Evolutionary conservation across 495 filamentous ascomycete species (phyloP), one percentile per base, ranked within the genome.

Genomic region (Xylaria venustula): DNA sequence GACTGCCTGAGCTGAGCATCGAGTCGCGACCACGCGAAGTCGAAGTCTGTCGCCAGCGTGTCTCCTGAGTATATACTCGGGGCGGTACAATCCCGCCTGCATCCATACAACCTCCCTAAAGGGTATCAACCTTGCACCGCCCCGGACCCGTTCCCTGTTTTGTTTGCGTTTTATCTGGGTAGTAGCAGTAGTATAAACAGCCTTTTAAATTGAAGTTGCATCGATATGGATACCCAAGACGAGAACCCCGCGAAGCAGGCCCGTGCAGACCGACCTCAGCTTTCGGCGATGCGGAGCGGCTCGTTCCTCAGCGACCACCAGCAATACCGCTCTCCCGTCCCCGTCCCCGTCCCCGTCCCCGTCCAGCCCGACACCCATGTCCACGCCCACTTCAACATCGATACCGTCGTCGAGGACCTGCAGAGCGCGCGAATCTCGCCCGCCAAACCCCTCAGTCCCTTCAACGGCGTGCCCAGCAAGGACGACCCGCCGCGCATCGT

Each of bases 281-380:
- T 85, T 62, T 64, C 71, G 20, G 67, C 72, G 20, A 80, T 89
- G 79, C 83, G 86, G 57, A 87, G 85, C 73, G 81, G 81, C 65
- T 90, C 87, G 34, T 90, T 88, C 72, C 80, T 91, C 36, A 79
- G 85, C 49, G 88, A 90, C 57, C 87, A 90, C 61, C 87, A 90
- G 67, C 88, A 91, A 62, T 91, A 91, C 65, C 88, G 87, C 53
- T 82, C 87, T 11, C 83, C 84, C 12, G n/a, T n/a, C n/a, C n/a
- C n/a, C n/a, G n/a, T n/a, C n/a, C n/a, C n/a, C n/a, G n/a, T n/a
- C n/a, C n/a, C n/a, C n/a, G n/a, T n/a, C n/a, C n/a, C n/a, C n/a
- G 76, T 77, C 60, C 74, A 75, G 63, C 72, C 68, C 22, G 81
- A 83, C n/a, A n/a, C n/a, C 11, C 30, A 34, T 48, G 76, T 69